phyloP scores from a whole-genome alignment of 257 asterid species.

The Ocimum tenuiflorum region DNA sequence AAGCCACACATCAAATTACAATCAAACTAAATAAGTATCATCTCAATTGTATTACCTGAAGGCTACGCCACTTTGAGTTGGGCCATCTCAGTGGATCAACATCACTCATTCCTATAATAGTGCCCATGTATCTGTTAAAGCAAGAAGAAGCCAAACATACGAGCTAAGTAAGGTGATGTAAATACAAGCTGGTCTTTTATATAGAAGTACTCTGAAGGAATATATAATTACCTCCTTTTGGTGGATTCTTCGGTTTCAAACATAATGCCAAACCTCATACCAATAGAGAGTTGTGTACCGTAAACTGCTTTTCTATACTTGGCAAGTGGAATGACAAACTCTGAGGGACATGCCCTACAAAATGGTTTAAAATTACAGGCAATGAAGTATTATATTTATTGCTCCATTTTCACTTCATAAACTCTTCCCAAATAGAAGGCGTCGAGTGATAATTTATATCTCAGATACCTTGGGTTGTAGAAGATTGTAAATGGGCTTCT shows the following conservation, averaged over 20 bases:
- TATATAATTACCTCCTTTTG: conserved; percentile 62
- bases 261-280: conserved; percentile 97
- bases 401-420: not conserved
- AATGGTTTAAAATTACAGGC: not conserved
- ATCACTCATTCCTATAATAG: conserved; percentile 65
- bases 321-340: conserved; percentile 72
- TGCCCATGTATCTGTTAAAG: conserved; percentile 73
- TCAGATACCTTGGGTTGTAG: conserved; percentile 76
- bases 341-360: conserved; percentile 89
- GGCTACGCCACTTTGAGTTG: conserved; percentile 90
- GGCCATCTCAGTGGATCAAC: conserved; percentile 94
- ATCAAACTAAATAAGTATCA: too few species aligned
- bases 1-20: not conserved
- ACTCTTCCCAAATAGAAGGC: not conserved
- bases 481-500: conserved; percentile 77
- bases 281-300: conserved; percentile 67
- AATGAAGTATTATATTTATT: not conserved
- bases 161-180: not conserved
- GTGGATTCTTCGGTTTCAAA: conserved; percentile 96
- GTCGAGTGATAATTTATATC: not conserved
- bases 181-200: not conserved
- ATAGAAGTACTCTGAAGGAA: not conserved
- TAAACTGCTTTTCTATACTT: conserved; percentile 62
- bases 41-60: conserved; percentile 46
- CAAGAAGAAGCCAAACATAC: not conserved